These are phyloP conservation scores for Wickerhamiella slavikovae DNA, from an alignment of 805 yeast genomes.

Conservation along the genomic window DNA sequence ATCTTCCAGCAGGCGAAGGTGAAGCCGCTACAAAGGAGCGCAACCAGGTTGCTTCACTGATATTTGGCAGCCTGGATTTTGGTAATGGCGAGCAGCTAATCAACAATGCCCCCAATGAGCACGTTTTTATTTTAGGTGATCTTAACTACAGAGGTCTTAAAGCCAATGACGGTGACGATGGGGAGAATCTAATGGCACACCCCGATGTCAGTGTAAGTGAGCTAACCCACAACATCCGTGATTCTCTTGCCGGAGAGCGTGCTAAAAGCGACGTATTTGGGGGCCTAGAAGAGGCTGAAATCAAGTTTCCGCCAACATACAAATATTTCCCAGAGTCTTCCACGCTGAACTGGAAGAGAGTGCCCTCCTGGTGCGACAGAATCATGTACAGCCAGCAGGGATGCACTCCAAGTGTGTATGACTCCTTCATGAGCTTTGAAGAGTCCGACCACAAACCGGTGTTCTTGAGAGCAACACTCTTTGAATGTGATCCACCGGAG, in stretches of 20 bases:
- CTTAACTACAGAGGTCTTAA: constrained; percentile 48
- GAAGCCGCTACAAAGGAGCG: constrained; percentile 25
- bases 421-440: constrained; percentile 25
- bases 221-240: constrained; percentile 15
- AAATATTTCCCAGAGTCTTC: constrained; percentile 33
- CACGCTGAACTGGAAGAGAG: constrained; percentile 36
- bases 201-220: not conserved
- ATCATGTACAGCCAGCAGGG: constrained; percentile 36
- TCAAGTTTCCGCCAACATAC: constrained; percentile 62
- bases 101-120: constrained; percentile 25
- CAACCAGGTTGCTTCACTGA: constrained; percentile 27
- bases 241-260: constrained; percentile 30
- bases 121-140: constrained; percentile 66
- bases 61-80: constrained; percentile 36
- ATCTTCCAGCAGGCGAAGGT: constrained; percentile 68
- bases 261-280: constrained; percentile 27
- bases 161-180: constrained; percentile 3
- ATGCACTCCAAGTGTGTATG: constrained; percentile 24
- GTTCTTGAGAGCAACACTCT: constrained; percentile 25
- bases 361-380: constrained; percentile 86
- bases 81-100: constrained; percentile 31
- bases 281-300: constrained; percentile 47
- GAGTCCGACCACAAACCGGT: constrained; percentile 77
- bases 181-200: not conserved
- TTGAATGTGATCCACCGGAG: no score